phyloP scores from a whole-genome alignment of 2,329 filamentous ascomycete species.

The Ophiostoma australiae region DNA sequence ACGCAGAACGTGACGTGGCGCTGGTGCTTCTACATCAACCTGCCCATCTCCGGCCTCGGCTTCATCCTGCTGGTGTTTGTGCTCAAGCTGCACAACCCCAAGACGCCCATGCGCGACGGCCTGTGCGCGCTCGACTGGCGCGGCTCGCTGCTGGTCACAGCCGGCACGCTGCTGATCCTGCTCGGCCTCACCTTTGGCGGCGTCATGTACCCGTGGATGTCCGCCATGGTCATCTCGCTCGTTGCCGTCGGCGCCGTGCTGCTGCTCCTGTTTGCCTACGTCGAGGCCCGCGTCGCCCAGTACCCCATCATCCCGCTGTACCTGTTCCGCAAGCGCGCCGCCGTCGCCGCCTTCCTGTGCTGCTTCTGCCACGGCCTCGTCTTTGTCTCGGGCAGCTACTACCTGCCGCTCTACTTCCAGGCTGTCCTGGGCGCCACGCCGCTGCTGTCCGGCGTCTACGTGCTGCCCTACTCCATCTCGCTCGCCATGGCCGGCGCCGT shows the following conservation, averaged over 20 bases:
- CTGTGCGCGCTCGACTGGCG: constrained; percentile 59
- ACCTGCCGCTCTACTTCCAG: constrained; percentile 81
- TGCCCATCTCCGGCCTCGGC: constrained; percentile 38
- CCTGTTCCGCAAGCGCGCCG: constrained; percentile 63
- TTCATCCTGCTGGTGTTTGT: constrained; percentile 53
- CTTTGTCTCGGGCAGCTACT: constrained; percentile 75
- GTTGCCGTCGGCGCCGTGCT: constrained; percentile 66
- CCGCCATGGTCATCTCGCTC: constrained; percentile 69
- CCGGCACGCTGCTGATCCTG: constrained; percentile 78
- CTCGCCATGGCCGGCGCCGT: constrained; percentile 42
- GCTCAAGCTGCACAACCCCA: constrained; percentile 63
- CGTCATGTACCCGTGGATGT: constrained; percentile 68
- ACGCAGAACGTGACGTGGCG: constrained; percentile 56
- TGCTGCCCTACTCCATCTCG: constrained; percentile 64
- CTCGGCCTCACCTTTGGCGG: constrained; percentile 83
- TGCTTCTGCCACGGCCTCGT: constrained; percentile 70
- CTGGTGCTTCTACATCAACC: constrained; percentile 66
- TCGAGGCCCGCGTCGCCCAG: constrained; percentile 67
- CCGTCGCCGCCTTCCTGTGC: constrained; percentile 59
- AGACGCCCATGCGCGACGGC: constrained; percentile 57
- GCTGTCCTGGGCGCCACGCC: constrained; percentile 63
- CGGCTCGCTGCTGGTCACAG: constrained; percentile 57
- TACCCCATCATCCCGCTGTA: constrained; percentile 74
- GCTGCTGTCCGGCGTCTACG: constrained; percentile 67
- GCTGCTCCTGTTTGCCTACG: constrained; percentile 61